Base-by-base conservation (phyloP, 352 stramenopile genomes). In the Pseudoperonospora humuli region DNA sequence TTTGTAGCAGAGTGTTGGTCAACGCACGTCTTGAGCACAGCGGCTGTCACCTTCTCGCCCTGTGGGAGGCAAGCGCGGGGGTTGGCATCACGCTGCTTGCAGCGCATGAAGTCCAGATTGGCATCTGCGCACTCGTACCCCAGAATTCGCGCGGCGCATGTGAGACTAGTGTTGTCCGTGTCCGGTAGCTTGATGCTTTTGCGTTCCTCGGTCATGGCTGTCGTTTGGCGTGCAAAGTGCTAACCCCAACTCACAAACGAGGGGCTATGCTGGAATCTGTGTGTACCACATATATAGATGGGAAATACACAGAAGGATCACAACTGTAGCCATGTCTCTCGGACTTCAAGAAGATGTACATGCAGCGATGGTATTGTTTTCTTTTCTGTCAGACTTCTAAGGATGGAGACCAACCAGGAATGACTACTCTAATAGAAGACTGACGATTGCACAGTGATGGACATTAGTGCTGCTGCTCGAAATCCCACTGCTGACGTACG, bases 141-240 rank as follows among this genome's bases (percentile, higher is more conserved):
- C 55, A 93, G 71, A 42, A 89, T 82, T 31, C 76, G 77, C 46
- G 80, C 80, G 17, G 83, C 78, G 58, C 78, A 88, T 61, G 72
- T 84, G 59, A 95, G 76, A 52, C 80, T 90, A 41, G 81, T 92
- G 69, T 88, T 92, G 70, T 93, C 80, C 53, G 80, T 91, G 33
- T 76, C 62, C 43, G 81, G 81, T 51, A 86, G 56, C 54, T 68
- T 57, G 52, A 70, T 71, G 45, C 47, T 57, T 58, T 78, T 77
- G 50, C 48, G 54, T 41, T 82, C 71, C 50, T 64, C 50, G 24
- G 48, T 36, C 58, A 67, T 67, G 49, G 44, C 26, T 52, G 14
- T 31, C 45, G 21, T 41, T 15, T 39, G 26, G 14, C 10, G 11
- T 11, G 9, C 3, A 7, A 20, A 14, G 3, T 9, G 15, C 31